Base-by-base conservation (phyloP, 441 rosid genomes). In the Euphorbia celastroides region DNA sequence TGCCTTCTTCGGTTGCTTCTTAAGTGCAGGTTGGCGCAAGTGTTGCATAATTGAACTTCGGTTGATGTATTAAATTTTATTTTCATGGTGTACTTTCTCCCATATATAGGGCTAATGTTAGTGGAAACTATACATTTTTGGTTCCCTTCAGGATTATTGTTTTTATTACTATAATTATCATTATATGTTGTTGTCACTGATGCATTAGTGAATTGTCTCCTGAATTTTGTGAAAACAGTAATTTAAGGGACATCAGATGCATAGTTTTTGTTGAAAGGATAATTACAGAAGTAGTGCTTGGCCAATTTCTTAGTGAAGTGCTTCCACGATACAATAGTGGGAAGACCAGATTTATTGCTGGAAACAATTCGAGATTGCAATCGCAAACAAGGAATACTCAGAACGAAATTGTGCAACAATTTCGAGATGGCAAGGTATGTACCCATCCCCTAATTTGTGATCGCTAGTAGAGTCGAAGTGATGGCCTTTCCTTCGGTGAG, bases 231-330 rank as follows among this genome's bases (percentile, higher is more conserved):
- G n/a, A n/a, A n/a, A n/a, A n/a, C n/a, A n/a, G n/a, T n/a, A n/a
- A n/a, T n/a, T n/a, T n/a, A n/a, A n/a, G n/a, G n/a, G n/a, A n/a
- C 51, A 84, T 92, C 32, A 81, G 96, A 79, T 95, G 99, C 69
- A 86, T 90, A 74, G 60, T 95, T 54, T 92, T 95, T 75, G 96
- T 90, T 69, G 83, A 95, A 74, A 87, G 99, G 81, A 82, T 95
- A 59, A 84, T 95, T 44, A 70, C 92, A 46, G 87, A 96, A 7
- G 66, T 82, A 59, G 93, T 84, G 46, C 68, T 95, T 71, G 78
- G 82, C 48, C 75, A 85, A 42, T 72, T 90, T 26, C 75, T 92
- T 64, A 76, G 68, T 62, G 87, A 84, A 69, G 57, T 85, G 70
- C 89, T 95, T 74, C 85, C 86, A 17, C 79, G 73, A 52, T 69